A percentile compares a stretch with the other conserved stretches of the same genome.
These are phyloP conservation scores for Pichia sp. DNA, from an alignment of 1,139 yeast genomes.

Conservation along the genomic window DNA sequence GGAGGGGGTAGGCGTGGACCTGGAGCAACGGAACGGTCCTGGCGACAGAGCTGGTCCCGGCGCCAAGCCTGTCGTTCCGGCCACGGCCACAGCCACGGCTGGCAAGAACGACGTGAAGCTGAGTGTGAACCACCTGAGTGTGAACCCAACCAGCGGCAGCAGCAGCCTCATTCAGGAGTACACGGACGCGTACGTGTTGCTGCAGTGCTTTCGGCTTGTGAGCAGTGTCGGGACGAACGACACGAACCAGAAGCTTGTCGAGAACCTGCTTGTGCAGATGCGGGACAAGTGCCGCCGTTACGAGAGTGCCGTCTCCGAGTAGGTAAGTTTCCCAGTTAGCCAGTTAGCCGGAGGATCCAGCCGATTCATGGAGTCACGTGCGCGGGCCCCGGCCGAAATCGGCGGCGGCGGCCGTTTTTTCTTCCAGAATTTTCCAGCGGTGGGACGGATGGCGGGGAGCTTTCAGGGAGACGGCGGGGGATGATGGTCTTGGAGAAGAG, in stretches of 20 bases:
- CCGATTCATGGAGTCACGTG: neutral
- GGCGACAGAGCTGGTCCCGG: neutral
- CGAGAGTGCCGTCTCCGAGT: neutral
- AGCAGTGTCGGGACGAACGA: conserved; percentile 48
- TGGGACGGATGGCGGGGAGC: neutral
- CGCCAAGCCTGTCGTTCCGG: neutral
- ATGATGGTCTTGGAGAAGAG: neutral
- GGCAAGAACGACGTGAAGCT: too few relatives aligned
- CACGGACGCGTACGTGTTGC: conserved; percentile 1
- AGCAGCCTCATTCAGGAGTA: neutral
- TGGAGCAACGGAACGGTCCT: neutral
- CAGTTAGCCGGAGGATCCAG: neutral
- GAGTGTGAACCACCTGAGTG: too few relatives aligned
- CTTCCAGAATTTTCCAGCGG: neutral
- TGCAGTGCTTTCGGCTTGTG: conserved; percentile 55
- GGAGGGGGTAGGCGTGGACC: conserved; percentile 11
- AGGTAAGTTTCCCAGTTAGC: neutral
- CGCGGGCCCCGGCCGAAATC: neutral
- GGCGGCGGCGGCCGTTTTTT: neutral
- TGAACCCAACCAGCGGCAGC: neutral
- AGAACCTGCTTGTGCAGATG: conserved; percentile 35
- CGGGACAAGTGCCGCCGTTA: conserved; percentile 20
- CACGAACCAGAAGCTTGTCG: conserved; percentile 49
- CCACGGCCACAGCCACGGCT: neutral
- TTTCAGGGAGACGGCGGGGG: neutral